Evolutionary conservation across 257 asterid genomes (phyloP), one percentile per base, ranked within the genome.

Genomic region (Plantago ovata): DNA sequence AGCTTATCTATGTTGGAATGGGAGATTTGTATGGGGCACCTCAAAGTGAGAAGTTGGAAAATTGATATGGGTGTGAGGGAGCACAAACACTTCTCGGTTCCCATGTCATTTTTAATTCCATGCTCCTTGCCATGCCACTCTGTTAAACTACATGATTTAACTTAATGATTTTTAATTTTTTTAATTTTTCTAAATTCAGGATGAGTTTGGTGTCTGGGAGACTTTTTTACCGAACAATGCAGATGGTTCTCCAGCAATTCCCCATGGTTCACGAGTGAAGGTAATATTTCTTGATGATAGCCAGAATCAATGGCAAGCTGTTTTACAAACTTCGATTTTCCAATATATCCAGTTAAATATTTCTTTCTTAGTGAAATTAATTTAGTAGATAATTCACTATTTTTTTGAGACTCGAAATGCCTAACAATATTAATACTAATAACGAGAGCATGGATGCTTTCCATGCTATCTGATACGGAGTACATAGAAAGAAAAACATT

Each of bases 191-290:
- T 77, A 67, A 63, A n/a, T n/a, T 75, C 96, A 93, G 99, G 74
- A 93, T 66, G 99, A 93, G 67, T 89, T 78, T 78, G 99, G 97
- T 47, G 81, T 93, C 55, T 93, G 99, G 99, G 99, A 89, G 81
- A 75, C 86, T 67, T 89, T 89, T 74, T 78, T 93, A 73, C 95
- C 99, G 50, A 89, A 89, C 82, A 84, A 86, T 69, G 94, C 78
- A 24, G 99, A 93, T 56, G 97, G 97, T 13, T 81, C 97, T 51
- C 89, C 92, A 24, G 88, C 99, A 65, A 93, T 93, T 38, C 94
- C 86, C 45, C 99, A 93, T 84, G 99, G 97, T 19, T 84, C 97
- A 66, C 77, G 89, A 64, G 95, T 93, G 67, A 93, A 93, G 97
- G 99, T 93, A 81, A 70, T 46, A 38, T 49, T 64, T 16, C 38